Base-by-base conservation (phyloP, 345 rosid genomes). In the Fremontodendron californicum region DNA sequence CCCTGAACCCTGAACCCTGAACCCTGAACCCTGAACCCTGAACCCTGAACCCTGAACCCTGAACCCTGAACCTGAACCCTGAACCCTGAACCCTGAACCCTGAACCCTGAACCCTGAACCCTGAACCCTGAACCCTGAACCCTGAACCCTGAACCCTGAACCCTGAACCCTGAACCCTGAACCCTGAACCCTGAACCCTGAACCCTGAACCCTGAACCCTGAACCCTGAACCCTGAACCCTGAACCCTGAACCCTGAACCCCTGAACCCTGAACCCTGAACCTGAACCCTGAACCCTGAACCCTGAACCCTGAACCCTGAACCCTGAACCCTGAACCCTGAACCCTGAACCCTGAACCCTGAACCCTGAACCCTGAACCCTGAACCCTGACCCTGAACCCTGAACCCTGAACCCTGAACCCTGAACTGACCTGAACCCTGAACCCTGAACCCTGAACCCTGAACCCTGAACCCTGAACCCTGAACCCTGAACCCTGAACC, bases 391-490 rank as follows among this genome's bases (percentile, higher is more conserved):
- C 62, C 79, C 79, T 39, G 35, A 77, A 68, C 72, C 79, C 79
- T 65, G 51, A 76, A 76, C 62, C 79, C 79, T 48, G 54, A 77
- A 67, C 74, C 79, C 79, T 67, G 54, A 77, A 67, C 79, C 79
- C 79, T 77, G 54, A 77, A 55, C 78, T 66, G 42, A 40, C 8
- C 75, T 13, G 2, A 71, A 49, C 45, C 77, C 77, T 39, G 9
- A 39, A 37, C 49, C 66, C 66, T 39, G 21, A 74, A 37, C 66
- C 77, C 42, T 6, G 6, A 6, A 39, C 42, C 42, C 42, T 6
- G 3, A 6, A 39, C 3, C 42, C 42, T 3, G 6, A 39, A 3
- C 42, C 42, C 42, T 2, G 42, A 39, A 3, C 42, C 42, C 42
- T 39, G 42, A 39, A 39, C 42, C 42, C 42, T 3, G 42, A 39